Evolutionary conservation across 306 rosid species (phyloP).

Genomic region (Glycine latifolia): DNA sequence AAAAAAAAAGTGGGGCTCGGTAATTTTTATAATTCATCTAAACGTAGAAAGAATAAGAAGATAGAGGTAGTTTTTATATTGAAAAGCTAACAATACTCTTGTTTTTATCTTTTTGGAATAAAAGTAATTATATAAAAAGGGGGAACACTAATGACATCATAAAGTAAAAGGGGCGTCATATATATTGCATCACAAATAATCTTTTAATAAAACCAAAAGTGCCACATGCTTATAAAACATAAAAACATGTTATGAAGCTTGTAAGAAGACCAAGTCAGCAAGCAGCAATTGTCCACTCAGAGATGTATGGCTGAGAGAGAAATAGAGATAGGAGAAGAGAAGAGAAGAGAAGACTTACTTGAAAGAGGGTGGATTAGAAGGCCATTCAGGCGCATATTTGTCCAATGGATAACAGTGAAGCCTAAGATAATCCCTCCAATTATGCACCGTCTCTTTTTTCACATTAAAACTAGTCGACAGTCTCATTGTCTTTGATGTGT

Average conservation of each 20-base stretch:
- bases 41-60: no score
- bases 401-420: slow-evolving; percentile 90
- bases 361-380: slow-evolving; percentile 80
- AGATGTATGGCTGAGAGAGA: background rate
- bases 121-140: no score
- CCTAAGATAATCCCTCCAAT: slow-evolving; percentile 95
- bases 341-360: slow-evolving; percentile 56
- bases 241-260: no score
- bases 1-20: no score
- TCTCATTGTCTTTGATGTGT: slow-evolving; percentile 81
- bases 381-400: slow-evolving; percentile 79
- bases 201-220: background rate
- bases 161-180: no score
- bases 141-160: no score
- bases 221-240: background rate
- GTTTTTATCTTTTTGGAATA: no score
- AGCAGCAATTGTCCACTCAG: background rate
- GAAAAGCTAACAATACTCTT: no score
- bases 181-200: no score
- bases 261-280: slow-evolving; percentile 33
- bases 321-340: background rate
- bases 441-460: slow-evolving; percentile 73
- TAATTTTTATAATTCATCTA: no score
- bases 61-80: no score
- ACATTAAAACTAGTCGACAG: slow-evolving; percentile 85